These are phyloP conservation scores for Orbilia brochopaga DNA, from an alignment of 2,329 filamentous ascomycete species.

Conservation along the genomic window DNA sequence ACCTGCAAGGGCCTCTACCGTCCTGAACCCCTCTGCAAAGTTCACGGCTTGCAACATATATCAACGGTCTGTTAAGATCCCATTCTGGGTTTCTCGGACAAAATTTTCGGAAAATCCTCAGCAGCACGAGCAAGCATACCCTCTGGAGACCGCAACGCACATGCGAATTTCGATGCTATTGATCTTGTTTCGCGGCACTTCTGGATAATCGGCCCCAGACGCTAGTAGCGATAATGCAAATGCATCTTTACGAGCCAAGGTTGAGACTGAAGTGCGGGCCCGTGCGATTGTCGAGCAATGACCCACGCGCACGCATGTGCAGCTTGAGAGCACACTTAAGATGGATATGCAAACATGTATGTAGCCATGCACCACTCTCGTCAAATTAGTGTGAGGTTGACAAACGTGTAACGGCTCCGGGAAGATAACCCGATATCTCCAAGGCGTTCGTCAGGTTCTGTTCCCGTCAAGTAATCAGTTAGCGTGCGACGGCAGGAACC, in stretches of 20 bases:
- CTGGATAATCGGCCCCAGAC: not conserved
- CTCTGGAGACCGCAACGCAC: not conserved
- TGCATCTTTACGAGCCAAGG: not conserved
- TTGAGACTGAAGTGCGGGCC: too few species aligned
- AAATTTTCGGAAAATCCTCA: constrained; percentile 10
- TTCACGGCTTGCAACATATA: constrained; percentile 24
- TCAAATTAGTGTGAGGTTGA: constrained; percentile 19
- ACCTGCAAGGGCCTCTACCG: constrained; percentile 1
- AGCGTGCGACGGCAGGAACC: constrained; percentile 4
- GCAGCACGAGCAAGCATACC: not conserved
- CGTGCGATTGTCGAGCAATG: not conserved
- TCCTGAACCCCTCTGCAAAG: not conserved
- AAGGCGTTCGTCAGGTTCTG: not conserved
- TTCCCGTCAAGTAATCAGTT: not conserved
- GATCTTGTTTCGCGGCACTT: not conserved
- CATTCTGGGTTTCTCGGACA: constrained; percentile 24
- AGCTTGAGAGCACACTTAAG: not conserved
- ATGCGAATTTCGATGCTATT: too few species aligned
- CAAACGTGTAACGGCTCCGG: constrained; percentile 27
- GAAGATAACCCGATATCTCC: constrained; percentile 36
- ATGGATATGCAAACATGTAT: constrained; percentile 7
- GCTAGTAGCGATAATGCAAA: not conserved
- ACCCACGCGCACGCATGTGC: not conserved
- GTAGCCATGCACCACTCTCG: constrained; percentile 11
- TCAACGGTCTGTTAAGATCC: constrained; percentile 36